A percentile compares a stretch with the other conserved stretches of the same genome.
Evolutionary conservation across 805 yeast genomes (phyloP).

Genomic region (Cyberlindnera sargentensis): DNA sequence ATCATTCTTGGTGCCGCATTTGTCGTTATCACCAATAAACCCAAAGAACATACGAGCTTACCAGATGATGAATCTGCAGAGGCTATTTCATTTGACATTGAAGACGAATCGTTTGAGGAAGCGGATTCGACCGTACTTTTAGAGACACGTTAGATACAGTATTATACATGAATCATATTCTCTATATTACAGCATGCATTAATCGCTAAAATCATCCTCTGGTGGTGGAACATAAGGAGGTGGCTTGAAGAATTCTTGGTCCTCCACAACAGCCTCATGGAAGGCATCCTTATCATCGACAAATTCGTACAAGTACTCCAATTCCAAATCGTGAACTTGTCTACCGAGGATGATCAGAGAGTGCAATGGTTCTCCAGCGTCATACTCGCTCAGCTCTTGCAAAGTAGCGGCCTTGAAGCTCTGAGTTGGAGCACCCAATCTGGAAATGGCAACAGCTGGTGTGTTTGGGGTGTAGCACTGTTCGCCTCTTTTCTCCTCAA

Average conservation of each 20-base stretch:
- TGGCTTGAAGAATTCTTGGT: slow-evolving; percentile 71
- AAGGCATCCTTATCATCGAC: slow-evolving; percentile 52
- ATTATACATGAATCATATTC: not conserved
- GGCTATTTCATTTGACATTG: no score
- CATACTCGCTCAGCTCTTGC: slow-evolving; percentile 68
- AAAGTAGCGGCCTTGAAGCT: slow-evolving; percentile 79
- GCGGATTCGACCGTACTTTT: not conserved
- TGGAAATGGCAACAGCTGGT: slow-evolving; percentile 89
- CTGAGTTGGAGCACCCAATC: slow-evolving; percentile 85
- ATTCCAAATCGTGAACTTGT: slow-evolving; percentile 88
- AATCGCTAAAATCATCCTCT: slow-evolving; percentile 27
- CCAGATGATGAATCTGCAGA: slow-evolving; percentile 45
- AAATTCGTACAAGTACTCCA: slow-evolving; percentile 76
- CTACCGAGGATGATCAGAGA: slow-evolving; percentile 87
- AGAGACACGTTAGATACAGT: not conserved
- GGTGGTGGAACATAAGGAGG: slow-evolving; percentile 56
- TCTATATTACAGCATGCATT: not conserved
- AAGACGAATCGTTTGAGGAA: no score
- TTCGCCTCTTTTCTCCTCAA: slow-evolving; percentile 72
- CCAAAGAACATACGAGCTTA: slow-evolving; percentile 16
- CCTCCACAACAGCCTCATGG: slow-evolving; percentile 34
- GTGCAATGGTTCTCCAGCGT: slow-evolving; percentile 92
- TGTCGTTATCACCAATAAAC: slow-evolving; percentile 48
- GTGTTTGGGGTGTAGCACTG: slow-evolving; percentile 78
- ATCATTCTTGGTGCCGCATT: slow-evolving; percentile 63